Evolutionary conservation across 1,284 basidiomycete genomes (phyloP), one percentile per base, ranked within the genome.

Genomic region (Heterobasidion occidentale): DNA sequence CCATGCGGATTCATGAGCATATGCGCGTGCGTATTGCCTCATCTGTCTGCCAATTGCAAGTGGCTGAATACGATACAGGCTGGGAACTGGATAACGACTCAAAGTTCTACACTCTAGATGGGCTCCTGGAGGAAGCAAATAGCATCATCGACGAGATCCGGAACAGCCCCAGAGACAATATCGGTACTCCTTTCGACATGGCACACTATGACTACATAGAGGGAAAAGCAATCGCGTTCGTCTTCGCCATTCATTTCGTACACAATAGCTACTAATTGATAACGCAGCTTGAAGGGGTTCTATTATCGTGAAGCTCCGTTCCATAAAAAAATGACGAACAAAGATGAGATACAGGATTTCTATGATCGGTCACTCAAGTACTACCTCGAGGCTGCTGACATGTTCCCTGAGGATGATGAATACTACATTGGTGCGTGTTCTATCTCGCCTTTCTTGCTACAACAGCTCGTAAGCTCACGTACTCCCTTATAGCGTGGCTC

Each of bases 321-420:
- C 12, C 38, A 12, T n/a, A n/a, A 42, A 42, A 42, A 42, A n/a
- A 12, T 12, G 12, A 42, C 11, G 11, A 6, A 42, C n/a, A 6
- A 12, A 12, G 38, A 7, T 42, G 38, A 42, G n/a, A n/a, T 42
- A 11, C 3, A 12, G 2, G 38, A 11, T 42, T 42, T n/a, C 38
- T 60, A 44, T 38, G 49, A 46, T 34, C 53, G 62, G 44, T 63
- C 66, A 2, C 62, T 59, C 9, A n/a, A 58, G 9, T 51, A 27
- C 15, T 70, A 71, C 52, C 14, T 60, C 8, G 50, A 62, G 6
- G 67, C 70, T 8, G 65, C 66, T 4, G 53, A 58, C 17, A 57
- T 27, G 35, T 66, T 61, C 54, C 64, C 70, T 2, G 54, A 63
- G 50, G 70, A 70, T 54, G 70, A 71, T 51, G 66, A 70, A 44